A percentile compares a stretch with the other conserved stretches of the same genome.
These are phyloP conservation scores for Colletotrichum brevisporum DNA, from an alignment of 2,329 filamentous ascomycete genomes.

Conservation along the genomic window DNA sequence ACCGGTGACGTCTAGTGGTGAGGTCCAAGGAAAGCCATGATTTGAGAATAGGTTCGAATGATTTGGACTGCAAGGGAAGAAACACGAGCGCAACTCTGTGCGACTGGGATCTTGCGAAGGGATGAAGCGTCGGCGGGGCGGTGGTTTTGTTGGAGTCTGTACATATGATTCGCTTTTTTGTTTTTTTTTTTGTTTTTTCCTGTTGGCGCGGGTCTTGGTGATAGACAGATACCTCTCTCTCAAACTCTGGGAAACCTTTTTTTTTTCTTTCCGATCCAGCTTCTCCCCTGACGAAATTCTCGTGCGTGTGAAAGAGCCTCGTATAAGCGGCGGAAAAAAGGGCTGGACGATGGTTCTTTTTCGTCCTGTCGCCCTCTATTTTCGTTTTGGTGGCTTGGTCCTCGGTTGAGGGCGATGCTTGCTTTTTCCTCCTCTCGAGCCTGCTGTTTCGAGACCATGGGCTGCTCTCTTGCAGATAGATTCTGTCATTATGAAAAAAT, in stretches of 20 bases:
- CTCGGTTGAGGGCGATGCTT: constrained; percentile 13
- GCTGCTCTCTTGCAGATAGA: neutral
- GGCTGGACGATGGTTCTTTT: constrained; percentile 19
- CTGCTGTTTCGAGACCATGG: constrained; percentile 20
- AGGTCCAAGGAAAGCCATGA: neutral
- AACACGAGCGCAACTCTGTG: neutral
- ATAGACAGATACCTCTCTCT: constrained; percentile 37
- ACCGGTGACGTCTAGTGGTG: constrained; percentile 60
- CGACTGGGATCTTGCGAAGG: constrained; percentile 34
- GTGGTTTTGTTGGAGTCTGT: neutral
- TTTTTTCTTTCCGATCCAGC: neutral
- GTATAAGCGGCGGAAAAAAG: neutral
- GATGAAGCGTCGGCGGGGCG: constrained; percentile 24
- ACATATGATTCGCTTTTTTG: neutral
- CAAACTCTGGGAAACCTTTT: neutral
- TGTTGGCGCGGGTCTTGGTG: constrained; percentile 3
- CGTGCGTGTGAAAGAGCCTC: neutral
- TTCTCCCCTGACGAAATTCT: neutral
- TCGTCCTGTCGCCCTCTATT: neutral
- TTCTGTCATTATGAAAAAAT: constrained; percentile 12
- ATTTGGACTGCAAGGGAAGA: neutral
- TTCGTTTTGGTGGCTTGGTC: constrained; percentile 12
- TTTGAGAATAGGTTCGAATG: constrained; percentile 10
- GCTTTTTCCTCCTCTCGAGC: constrained; percentile 28
- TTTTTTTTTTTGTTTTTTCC: neutral